Evolutionary conservation across 768 basidiomycete species (phyloP), one percentile per base, ranked within the genome.

Genomic region (Punctularia strigosozonata): DNA sequence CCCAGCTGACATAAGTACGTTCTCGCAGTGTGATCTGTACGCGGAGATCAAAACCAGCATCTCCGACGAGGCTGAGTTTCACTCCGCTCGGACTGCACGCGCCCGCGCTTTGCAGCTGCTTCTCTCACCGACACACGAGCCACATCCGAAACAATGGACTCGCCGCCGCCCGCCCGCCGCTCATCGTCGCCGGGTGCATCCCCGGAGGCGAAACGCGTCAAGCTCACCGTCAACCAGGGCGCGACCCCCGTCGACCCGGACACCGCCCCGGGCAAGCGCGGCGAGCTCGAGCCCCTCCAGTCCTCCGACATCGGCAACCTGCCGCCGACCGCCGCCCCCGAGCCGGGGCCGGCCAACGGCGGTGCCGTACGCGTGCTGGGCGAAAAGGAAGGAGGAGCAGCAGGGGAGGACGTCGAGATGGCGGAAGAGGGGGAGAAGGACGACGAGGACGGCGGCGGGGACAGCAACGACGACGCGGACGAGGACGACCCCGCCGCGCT

Each of bases 401-500:
- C 71, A 12, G n/a, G n/a, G n/a, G n/a, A n/a, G n/a, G 80, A 84
- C 54, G 77, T 87, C 41, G 84, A 81, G 22, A 88, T 88, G 84
- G 80, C 72, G 5, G 83, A 86, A 39, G 80, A 66, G 4, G 80
- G 49, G 2, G 85, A 87, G 38, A n/a, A n/a, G n/a, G n/a, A n/a
- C n/a, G 84, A 85, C 43, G 85, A 85, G 44, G 71, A 49, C 4
- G n/a, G n/a, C n/a, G n/a, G n/a, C n/a, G n/a, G n/a, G n/a, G 85
- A 86, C 44, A 83, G 80, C 3, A 81, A 63, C 6, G 86, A 87
- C 45, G 83, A 87, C 43, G 77, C 75, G 48, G 85, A 89, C 55
- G 85, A 84, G 31, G 87, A 88, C 52, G 87, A 89, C 60, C 78
- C 82, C 3, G 84, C 82, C 4, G 80, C 84, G 50, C 65, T 84